Evolutionary conservation across 495 filamentous ascomycete species (phyloP).

Genomic region (Lophiotrema nucula): DNA sequence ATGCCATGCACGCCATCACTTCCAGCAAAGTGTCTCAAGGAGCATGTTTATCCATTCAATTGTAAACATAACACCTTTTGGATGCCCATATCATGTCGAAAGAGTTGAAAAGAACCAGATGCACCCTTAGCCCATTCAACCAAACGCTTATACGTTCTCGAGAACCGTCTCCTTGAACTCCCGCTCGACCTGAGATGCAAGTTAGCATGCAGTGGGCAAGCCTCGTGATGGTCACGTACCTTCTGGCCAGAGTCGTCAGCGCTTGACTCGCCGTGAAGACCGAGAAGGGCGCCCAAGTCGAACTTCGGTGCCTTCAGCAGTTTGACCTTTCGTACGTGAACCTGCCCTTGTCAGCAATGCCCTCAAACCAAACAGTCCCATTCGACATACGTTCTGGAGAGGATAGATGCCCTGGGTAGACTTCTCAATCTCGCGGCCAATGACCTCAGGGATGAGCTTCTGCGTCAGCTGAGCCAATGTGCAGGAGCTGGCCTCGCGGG

Average conservation of each 20-base stretch:
- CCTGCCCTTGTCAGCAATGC: slow-evolving; percentile 56
- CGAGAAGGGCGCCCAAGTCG: slow-evolving; percentile 91
- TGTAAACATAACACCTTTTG: slow-evolving; percentile 36
- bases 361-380: slow-evolving; percentile 3
- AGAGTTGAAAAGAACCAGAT: slow-evolving; percentile 21
- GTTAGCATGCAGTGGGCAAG: not conserved
- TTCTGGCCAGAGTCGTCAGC: slow-evolving; percentile 97
- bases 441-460: slow-evolving; percentile 98
- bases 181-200: slow-evolving; percentile 64
- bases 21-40: slow-evolving; percentile 9
- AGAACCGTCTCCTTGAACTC: slow-evolving; percentile 98
- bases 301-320: slow-evolving; percentile 97
- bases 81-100: slow-evolving; percentile 32
- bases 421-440: slow-evolving; percentile 99
- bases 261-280: slow-evolving; percentile 92
- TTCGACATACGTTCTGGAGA: slow-evolving; percentile 78
- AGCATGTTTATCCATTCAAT: slow-evolving; percentile 29
- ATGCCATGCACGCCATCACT: slow-evolving; percentile 23
- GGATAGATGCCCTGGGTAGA: slow-evolving; percentile 98
- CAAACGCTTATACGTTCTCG: slow-evolving; percentile 72
- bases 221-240: slow-evolving; percentile 38
- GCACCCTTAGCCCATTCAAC: slow-evolving; percentile 16
- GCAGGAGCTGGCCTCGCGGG: slow-evolving; percentile 90
- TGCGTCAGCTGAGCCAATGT: slow-evolving; percentile 89
- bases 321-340: slow-evolving; percentile 99